Evolutionary conservation across 441 rosid species (phyloP).

Genomic region (Syzygium syzygioides): DNA sequence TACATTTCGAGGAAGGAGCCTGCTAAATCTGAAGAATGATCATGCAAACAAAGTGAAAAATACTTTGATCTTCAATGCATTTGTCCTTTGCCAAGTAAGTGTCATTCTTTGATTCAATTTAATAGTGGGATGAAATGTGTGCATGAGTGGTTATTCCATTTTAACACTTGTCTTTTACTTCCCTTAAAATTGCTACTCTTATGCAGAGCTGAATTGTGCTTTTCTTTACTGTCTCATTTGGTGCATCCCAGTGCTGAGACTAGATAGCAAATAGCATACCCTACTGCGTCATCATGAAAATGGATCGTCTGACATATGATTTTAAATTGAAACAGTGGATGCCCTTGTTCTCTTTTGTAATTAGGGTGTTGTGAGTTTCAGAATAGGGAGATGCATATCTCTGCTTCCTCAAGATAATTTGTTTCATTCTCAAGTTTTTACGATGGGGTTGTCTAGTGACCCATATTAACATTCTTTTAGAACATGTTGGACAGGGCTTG

Average conservation of each 20-base stretch:
- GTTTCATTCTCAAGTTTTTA: neutral
- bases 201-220: neutral
- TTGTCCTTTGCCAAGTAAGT: constrained; percentile 90
- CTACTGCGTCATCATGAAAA: neutral
- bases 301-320: neutral
- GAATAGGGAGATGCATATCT: neutral
- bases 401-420: neutral
- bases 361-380: neutral
- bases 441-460: neutral
- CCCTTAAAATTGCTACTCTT: neutral
- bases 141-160: neutral
- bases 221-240: neutral
- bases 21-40: constrained; percentile 42
- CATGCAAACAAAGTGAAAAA: constrained; percentile 68
- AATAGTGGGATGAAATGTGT: neutral
- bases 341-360: neutral
- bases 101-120: neutral
- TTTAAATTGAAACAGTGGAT: neutral
- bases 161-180: neutral
- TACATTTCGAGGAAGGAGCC: constrained; percentile 63
- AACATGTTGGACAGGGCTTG: neutral
- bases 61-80: constrained; percentile 89
- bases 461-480: neutral
- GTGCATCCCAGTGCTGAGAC: neutral
- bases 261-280: neutral